These are phyloP conservation scores for Aspergillus sparsus DNA, from an alignment of 495 filamentous ascomycete species.

Conservation along the genomic window DNA sequence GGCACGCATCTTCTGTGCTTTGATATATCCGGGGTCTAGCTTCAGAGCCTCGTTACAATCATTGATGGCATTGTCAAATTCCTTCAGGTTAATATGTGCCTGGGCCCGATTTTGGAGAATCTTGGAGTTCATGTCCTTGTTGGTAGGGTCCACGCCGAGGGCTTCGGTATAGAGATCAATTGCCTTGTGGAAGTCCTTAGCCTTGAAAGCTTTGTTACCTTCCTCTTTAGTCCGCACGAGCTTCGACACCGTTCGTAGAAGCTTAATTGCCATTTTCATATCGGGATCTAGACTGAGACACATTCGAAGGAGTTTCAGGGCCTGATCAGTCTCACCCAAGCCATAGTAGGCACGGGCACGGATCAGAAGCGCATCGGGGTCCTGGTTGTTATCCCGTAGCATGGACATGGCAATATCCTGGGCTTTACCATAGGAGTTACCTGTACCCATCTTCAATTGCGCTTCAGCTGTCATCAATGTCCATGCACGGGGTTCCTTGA, in stretches of 20 bases:
- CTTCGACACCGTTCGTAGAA: conserved; percentile 82
- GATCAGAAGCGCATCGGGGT: conserved; percentile 90
- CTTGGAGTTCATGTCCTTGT: conserved; percentile 93
- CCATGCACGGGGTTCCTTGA: conserved; percentile 86
- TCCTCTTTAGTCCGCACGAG: conserved; percentile 93
- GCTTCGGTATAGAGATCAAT: conserved; percentile 82
- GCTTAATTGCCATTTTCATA: conserved; percentile 79
- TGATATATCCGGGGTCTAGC: conserved; percentile 81
- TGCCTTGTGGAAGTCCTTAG: conserved; percentile 72
- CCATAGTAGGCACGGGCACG: conserved; percentile 85
- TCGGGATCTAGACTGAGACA: conserved; percentile 91
- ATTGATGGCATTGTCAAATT: conserved; percentile 72
- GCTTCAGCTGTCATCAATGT: conserved; percentile 89
- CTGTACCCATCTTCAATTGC: conserved; percentile 89
- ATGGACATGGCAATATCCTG: conserved; percentile 88
- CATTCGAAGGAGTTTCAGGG: conserved; percentile 87
- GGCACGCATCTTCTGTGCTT: conserved; percentile 90
- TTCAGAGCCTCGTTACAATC: conserved; percentile 87
- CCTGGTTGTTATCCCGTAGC: conserved; percentile 80
- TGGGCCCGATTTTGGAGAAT: conserved; percentile 89
- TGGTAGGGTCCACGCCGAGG: conserved; percentile 81
- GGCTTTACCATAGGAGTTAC: conserved; percentile 84
- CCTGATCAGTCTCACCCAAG: conserved; percentile 92
- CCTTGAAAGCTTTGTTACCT: conserved; percentile 88
- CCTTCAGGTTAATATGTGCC: conserved; percentile 71